Percentiles rank a stretch among this genome's conserved stretches.
phyloP scores from a whole-genome alignment of 192 early-diverging fungal species.

The Pilobolus umbonatus region DNA sequence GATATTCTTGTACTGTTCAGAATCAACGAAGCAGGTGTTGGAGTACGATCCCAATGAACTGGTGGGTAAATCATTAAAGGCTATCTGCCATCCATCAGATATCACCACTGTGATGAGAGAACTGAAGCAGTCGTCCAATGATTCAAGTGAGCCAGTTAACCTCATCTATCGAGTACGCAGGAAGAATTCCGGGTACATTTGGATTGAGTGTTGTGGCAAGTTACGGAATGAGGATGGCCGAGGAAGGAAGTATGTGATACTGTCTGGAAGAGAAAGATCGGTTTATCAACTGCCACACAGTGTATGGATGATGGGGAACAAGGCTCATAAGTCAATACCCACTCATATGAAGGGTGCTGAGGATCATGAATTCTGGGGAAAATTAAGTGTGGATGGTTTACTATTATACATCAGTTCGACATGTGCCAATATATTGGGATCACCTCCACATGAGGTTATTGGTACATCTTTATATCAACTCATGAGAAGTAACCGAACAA shows the following conservation, averaged over 20 bases:
- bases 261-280: conserved; percentile 51
- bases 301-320: background rate
- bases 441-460: conserved; percentile 28
- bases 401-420: conserved; percentile 44
- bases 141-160: conserved; percentile 39
- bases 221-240: conserved; percentile 60
- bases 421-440: conserved; percentile 27
- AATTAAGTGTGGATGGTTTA: conserved; percentile 54
- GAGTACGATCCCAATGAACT: conserved; percentile 53
- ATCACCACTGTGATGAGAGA: conserved; percentile 65
- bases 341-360: background rate
- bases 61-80: conserved; percentile 51
- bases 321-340: background rate
- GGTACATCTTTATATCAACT: conserved; percentile 43
- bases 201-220: conserved; percentile 60
- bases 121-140: conserved; percentile 45
- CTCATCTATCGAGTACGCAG: conserved; percentile 59
- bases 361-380: conserved; percentile 56
- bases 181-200: conserved; percentile 56
- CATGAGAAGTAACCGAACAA: conserved; percentile 38
- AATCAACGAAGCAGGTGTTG: conserved; percentile 37
- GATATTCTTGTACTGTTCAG: conserved; percentile 60
- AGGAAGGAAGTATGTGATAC: conserved; percentile 63
- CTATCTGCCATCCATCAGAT: conserved; percentile 63
- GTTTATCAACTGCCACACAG: conserved; percentile 37